Percentiles rank a stretch among this genome's conserved stretches.
Evolutionary conservation across 192 early-diverging fungal genomes (phyloP).

Genomic region (Coemansia sp.): DNA sequence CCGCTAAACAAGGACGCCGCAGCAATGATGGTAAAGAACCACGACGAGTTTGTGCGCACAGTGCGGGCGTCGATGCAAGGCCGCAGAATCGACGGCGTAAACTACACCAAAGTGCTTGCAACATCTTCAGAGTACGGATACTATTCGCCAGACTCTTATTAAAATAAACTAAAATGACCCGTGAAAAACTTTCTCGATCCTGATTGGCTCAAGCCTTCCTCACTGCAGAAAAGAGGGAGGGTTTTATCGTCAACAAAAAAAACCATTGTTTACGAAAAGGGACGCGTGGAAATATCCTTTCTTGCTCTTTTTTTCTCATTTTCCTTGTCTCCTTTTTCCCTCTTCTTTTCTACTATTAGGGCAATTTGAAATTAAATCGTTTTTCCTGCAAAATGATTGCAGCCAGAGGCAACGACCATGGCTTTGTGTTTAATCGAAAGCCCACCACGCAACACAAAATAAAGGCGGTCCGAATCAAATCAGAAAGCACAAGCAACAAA

Average conservation of each 20-base stretch:
- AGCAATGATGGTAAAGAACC: slow-evolving; percentile 71
- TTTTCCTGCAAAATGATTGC: slow-evolving; percentile 9
- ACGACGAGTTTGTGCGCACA: slow-evolving; percentile 71
- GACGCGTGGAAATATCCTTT: slow-evolving; percentile 11
- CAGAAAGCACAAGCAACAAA: background rate
- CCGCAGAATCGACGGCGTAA: slow-evolving; percentile 64
- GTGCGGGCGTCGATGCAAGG: slow-evolving; percentile 81
- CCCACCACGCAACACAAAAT: background rate
- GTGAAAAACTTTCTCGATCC: too few relatives aligned
- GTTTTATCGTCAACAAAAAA: slow-evolving; percentile 22
- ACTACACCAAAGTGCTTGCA: slow-evolving; percentile 68
- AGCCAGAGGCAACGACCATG: slow-evolving; percentile 46
- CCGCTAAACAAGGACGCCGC: slow-evolving; percentile 98
- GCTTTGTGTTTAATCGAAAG: slow-evolving; percentile 49
- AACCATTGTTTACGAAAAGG: slow-evolving; percentile 8
- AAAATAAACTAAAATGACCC: background rate
- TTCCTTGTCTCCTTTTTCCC: background rate
- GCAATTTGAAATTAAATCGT: background rate
- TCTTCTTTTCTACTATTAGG: slow-evolving; percentile 9
- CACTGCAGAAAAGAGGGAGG: background rate
- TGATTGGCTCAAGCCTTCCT: slow-evolving; percentile 1
- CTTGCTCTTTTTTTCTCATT: slow-evolving; percentile 21
- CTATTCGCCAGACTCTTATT: background rate
- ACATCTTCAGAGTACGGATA: background rate
- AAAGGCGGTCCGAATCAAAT: background rate